phyloP scores from a whole-genome alignment of 1,284 basidiomycete genomes.

The Fomitopsis palustris region DNA sequence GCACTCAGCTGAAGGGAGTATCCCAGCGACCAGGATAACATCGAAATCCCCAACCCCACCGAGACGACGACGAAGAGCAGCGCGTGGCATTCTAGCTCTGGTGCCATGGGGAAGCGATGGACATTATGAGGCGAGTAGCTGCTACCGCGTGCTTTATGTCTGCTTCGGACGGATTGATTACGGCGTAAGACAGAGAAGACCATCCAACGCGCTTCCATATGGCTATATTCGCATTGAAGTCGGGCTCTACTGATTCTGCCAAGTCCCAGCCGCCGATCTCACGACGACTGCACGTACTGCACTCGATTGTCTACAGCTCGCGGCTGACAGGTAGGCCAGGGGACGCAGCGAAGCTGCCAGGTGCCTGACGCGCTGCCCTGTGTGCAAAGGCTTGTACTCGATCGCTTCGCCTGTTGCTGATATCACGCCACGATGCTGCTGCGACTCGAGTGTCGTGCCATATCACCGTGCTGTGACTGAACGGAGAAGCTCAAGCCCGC shows the following conservation, averaged over 20 bases:
- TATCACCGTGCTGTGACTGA: not conserved
- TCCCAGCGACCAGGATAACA: no score
- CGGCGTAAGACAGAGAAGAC: not conserved
- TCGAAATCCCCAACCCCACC: no score
- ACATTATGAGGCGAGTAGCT: no score
- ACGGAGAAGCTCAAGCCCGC: not conserved
- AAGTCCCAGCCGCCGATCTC: not conserved
- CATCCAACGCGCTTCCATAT: not conserved
- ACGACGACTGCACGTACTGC: not conserved
- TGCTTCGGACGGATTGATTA: not conserved
- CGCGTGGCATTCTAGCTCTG: no score
- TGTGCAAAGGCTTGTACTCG: no score
- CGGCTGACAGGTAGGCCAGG: not conserved
- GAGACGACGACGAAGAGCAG: no score
- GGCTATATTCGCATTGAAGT: not conserved
- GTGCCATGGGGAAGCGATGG: no score
- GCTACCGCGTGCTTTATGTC: not conserved
- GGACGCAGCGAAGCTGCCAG: not conserved
- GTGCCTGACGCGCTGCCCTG: no score
- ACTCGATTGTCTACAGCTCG: not conserved
- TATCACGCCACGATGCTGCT: not conserved
- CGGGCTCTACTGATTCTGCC: not conserved
- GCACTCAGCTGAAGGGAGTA: no score
- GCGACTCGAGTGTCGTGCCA: not conserved
- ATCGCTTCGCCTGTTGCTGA: no score